Evolutionary conservation across 768 basidiomycete species (phyloP).

Genomic region (Pholiota microspora): DNA sequence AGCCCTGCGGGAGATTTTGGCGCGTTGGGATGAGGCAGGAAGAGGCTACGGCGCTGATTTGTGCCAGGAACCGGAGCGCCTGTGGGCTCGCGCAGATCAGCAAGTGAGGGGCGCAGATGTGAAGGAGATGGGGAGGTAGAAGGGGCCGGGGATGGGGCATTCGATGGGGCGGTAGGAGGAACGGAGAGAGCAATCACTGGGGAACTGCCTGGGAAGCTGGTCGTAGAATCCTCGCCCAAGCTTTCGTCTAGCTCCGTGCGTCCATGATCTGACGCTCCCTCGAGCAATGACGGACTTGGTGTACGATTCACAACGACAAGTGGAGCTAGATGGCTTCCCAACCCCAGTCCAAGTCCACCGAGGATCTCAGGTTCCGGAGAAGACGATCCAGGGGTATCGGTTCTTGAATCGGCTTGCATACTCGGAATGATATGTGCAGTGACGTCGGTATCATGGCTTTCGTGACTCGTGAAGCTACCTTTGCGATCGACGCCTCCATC

Average conservation of each 20-base stretch:
- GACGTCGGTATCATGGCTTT: background rate
- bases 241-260: background rate
- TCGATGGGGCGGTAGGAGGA: constrained; percentile 13
- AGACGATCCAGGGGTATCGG: constrained; percentile 11
- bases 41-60: constrained; percentile 36
- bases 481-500: background rate
- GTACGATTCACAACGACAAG: constrained; percentile 24
- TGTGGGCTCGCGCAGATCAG: constrained; percentile 28
- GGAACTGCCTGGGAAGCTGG: no score
- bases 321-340: constrained; percentile 7
- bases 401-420: background rate
- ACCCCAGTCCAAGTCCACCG: background rate
- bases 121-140: constrained; percentile 16
- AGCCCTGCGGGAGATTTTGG: constrained; percentile 33
- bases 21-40: constrained; percentile 46
- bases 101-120: constrained; percentile 29
- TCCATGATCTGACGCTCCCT: constrained; percentile 4
- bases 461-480: background rate
- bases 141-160: constrained; percentile 17
- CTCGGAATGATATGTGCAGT: background rate
- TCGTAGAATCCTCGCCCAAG: no score
- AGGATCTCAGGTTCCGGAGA: constrained; percentile 23
- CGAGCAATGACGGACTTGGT: constrained; percentile 20
- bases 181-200: no score
- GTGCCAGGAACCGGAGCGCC: constrained; percentile 25